Evolutionary conservation across 495 filamentous ascomycete species (phyloP).

Genomic region (Talaromyces trachyspermus): DNA sequence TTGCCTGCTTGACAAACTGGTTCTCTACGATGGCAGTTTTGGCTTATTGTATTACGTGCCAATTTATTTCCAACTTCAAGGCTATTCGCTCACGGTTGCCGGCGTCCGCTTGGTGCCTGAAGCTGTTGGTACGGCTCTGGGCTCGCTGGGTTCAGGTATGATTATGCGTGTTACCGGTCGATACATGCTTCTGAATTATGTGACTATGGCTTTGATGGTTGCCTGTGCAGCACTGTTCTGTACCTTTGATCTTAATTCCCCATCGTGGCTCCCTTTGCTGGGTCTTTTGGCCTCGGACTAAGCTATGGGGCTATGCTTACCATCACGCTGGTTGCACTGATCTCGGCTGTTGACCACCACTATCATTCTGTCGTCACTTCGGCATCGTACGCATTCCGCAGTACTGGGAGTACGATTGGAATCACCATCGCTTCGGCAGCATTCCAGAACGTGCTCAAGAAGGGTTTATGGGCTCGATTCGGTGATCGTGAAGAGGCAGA

Average conservation of each 20-base stretch:
- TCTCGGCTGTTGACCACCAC: conserved; percentile 72
- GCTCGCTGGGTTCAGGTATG: conserved; percentile 60
- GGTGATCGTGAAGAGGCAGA: conserved; percentile 57
- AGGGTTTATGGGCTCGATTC: conserved; percentile 57
- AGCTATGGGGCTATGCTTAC: conserved; percentile 78
- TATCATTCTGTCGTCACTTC: conserved; percentile 84
- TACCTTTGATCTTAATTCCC: conserved; percentile 49
- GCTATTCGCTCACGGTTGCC: conserved; percentile 59
- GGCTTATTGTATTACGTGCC: conserved; percentile 69
- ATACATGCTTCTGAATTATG: conserved; percentile 54
- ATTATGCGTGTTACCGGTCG: conserved; percentile 65
- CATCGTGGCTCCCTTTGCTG: conserved; percentile 56
- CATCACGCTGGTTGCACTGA: conserved; percentile 68
- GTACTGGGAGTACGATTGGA: conserved; percentile 76
- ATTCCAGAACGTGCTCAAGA: conserved; percentile 64
- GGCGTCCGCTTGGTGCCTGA: conserved; percentile 65
- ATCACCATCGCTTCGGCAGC: conserved; percentile 70
- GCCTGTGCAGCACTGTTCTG: conserved; percentile 40
- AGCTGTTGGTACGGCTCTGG: conserved; percentile 59
- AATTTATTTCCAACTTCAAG: conserved; percentile 74
- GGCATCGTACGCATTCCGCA: conserved; percentile 73
- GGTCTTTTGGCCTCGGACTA: conserved; percentile 60
- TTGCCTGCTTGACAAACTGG: conserved; percentile 73
- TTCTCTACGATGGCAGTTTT: conserved; percentile 48
- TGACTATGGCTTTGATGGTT: conserved; percentile 46